Evolutionary conservation across 2,329 filamentous ascomycete species (phyloP), one percentile per base, ranked within the genome.

Genomic region (Coleophoma crateriformis): DNA sequence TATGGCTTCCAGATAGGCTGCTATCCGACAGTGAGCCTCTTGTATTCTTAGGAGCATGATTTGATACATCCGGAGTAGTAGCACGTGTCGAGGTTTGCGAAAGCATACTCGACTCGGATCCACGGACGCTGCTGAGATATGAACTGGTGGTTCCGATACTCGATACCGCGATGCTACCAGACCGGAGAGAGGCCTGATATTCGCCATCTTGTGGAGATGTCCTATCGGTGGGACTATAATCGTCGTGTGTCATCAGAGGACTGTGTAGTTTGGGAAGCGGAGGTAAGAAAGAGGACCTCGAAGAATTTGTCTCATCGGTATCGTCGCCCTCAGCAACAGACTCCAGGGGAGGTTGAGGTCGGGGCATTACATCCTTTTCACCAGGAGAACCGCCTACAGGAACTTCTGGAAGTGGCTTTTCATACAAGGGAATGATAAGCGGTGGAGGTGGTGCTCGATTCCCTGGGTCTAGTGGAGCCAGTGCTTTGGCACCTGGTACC

Each of bases 71-170:
- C 1, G 90, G 90, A 1, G 90, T 96, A 1, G 90, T 95, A 14
- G 90, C 91, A 49, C 91, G 77, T 2, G 91, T 96, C 1, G 91
- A 96, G 1, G 83, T 84, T 62, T 87, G 85, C 1, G 92, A 96
- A 2, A 90, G 66, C 32, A 88, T 75, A 66, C 89, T 95, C 44
- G 81, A 80, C 61, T 91, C 88, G 0, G 90, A 96, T 59, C 90
- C 87, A 33, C 87, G 84, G 49, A 76, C 69, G 59, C 76, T 80
- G 71, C 85, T 90, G 46, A 85, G 74, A 59, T 87, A 91, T 3
- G 88, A 91, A 65, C 84, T 88, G 60, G 80, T 86, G 53, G 88
- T 92, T 48, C 86, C 89, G 17, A 84, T 82, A 63, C 86, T 91
- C 3, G 86, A 90, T 7, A 84, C 81, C 37, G 85, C 84, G 57